Percentiles rank a stretch among this genome's conserved stretches.
Conservation (phyloP, 192 early-diverging fungal species). For the Rhizophagus sp. region DNA sequence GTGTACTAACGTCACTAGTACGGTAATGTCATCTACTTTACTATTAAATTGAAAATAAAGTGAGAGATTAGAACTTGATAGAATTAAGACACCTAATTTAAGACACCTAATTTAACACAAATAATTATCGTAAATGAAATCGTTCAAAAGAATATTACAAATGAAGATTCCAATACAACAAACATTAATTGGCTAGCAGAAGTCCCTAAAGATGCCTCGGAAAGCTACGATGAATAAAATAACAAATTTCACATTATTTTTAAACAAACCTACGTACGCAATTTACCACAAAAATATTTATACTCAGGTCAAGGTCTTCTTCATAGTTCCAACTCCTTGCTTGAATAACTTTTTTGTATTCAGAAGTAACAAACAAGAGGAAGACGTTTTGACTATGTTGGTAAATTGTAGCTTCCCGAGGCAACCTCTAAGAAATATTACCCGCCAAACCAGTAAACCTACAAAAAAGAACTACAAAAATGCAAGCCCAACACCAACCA, state of each 20-base stretch:
- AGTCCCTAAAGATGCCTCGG: background rate
- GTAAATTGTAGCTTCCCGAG: background rate
- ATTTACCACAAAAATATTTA: background rate
- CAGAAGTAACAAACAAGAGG: background rate
- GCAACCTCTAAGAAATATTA: background rate
- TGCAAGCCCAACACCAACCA: slow-evolving; percentile 3
- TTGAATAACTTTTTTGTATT: background rate
- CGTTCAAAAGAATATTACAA: background rate
- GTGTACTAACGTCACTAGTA: slow-evolving; percentile 53
- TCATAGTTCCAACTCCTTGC: background rate
- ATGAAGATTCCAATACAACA: background rate
- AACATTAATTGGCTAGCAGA: background rate
- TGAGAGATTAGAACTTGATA: slow-evolving; percentile 15
- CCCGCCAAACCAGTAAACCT: background rate
- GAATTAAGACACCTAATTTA: background rate
- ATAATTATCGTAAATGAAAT: background rate
- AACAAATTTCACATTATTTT: background rate
- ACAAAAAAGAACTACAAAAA: background rate
- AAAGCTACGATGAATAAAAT: background rate
- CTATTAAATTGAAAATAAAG: slow-evolving; percentile 30
- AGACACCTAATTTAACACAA: background rate
- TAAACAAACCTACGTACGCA: background rate
- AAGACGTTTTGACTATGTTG: background rate
- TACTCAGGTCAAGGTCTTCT: too few species aligned
- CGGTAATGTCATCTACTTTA: slow-evolving; percentile 62